phyloP scores from a whole-genome alignment of 331 rosid species.

The Quercus lobata region DNA sequence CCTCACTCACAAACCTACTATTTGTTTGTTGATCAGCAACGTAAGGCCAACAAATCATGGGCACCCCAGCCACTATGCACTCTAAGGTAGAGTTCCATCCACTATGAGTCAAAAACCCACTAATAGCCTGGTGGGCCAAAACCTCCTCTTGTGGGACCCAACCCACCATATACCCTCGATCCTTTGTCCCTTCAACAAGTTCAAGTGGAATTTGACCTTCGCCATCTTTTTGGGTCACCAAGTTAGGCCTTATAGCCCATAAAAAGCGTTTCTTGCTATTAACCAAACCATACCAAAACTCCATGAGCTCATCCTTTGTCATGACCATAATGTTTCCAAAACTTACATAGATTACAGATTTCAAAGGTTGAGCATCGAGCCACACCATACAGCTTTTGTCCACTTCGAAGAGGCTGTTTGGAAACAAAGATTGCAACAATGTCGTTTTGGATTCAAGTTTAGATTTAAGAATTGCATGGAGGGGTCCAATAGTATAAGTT shows the following conservation, averaged over 20 bases:
- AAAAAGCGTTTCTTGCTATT: slow-evolving; percentile 37
- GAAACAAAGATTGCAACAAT: background rate
- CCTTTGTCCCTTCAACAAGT: slow-evolving; percentile 1
- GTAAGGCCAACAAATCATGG: slow-evolving; percentile 32
- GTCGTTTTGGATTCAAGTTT: background rate
- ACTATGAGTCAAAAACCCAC: slow-evolving; percentile 33
- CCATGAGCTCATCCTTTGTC: slow-evolving; percentile 8
- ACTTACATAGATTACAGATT: slow-evolving; percentile 43
- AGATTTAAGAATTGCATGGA: slow-evolving; percentile 23
- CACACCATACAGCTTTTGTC: slow-evolving; percentile 40
- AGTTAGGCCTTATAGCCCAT: slow-evolving; percentile 44
- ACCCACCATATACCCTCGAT: slow-evolving; percentile 16
- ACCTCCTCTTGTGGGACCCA: slow-evolving; percentile 41
- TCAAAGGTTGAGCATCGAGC: slow-evolving; percentile 33
- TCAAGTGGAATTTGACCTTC: background rate
- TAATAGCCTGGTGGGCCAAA: slow-evolving; percentile 22
- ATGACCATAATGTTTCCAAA: slow-evolving; percentile 30
- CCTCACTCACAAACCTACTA: slow-evolving; percentile 27
- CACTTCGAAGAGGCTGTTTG: slow-evolving; percentile 19
- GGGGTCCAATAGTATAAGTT: slow-evolving; percentile 47
- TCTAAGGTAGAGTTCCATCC: slow-evolving; percentile 46
- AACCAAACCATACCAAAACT: slow-evolving; percentile 60
- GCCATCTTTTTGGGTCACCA: background rate
- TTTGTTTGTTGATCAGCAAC: slow-evolving; percentile 25
- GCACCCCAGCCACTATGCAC: slow-evolving; percentile 23